Evolutionary conservation across 257 asterid species (phyloP).

Genomic region (Primulina eburnea): DNA sequence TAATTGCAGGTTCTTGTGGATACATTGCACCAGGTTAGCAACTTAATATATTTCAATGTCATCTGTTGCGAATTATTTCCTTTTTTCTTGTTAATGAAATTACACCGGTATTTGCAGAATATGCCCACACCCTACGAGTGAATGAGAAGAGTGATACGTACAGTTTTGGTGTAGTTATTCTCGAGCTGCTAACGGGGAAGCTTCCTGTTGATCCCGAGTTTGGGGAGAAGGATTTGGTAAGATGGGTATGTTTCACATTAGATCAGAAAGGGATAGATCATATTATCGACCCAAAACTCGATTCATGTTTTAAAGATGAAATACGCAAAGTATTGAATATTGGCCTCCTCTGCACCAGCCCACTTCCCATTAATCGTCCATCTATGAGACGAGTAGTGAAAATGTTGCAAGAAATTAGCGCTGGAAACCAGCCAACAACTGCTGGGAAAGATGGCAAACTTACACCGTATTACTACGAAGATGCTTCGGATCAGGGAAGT

Average conservation of each 20-base stretch:
- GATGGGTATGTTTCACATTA: slow-evolving; percentile 81
- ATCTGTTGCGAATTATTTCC: background rate
- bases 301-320: slow-evolving; percentile 81
- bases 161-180: slow-evolving; percentile 87
- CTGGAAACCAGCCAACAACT: slow-evolving; percentile 33
- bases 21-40: slow-evolving; percentile 92
- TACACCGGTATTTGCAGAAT: slow-evolving; percentile 47
- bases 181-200: slow-evolving; percentile 71
- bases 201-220: slow-evolving; percentile 86
- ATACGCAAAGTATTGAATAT: slow-evolving; percentile 70
- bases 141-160: slow-evolving; percentile 92
- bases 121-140: slow-evolving; percentile 87
- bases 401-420: slow-evolving; percentile 73
- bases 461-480: slow-evolving; percentile 82
- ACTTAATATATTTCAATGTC: background rate
- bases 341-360: slow-evolving; percentile 93
- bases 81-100: slow-evolving; percentile 7
- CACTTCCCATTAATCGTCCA: slow-evolving; percentile 90
- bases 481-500: slow-evolving; percentile 70
- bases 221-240: slow-evolving; percentile 89
- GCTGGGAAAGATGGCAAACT: slow-evolving; percentile 66
- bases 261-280: slow-evolving; percentile 85
- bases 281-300: slow-evolving; percentile 74
- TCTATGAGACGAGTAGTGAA: slow-evolving; percentile 92
- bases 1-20: slow-evolving; percentile 97